Evolutionary conservation across 805 yeast genomes (phyloP).

Genomic region (Huiozyma sinensis): DNA sequence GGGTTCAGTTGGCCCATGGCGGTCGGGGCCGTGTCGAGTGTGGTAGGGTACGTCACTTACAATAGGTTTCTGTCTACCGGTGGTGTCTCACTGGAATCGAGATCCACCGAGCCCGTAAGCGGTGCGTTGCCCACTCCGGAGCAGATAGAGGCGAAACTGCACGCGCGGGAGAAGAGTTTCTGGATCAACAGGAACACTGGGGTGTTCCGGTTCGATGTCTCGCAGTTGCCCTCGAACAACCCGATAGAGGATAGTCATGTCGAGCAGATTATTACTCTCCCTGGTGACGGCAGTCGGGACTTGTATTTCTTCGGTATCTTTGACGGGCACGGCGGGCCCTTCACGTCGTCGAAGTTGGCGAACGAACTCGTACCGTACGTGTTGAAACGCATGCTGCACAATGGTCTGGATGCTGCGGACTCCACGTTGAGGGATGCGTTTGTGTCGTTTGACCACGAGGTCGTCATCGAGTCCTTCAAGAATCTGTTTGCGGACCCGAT

Average conservation of each 20-base stretch:
- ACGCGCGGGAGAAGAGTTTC: slow-evolving; percentile 71
- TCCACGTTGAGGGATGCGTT: slow-evolving; percentile 30
- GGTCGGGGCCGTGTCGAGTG: too few relatives aligned
- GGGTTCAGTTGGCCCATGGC: too few relatives aligned
- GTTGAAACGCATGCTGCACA: slow-evolving; percentile 38
- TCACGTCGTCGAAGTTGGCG: slow-evolving; percentile 76
- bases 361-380: slow-evolving; percentile 70
- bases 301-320: slow-evolving; percentile 93
- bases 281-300: slow-evolving; percentile 26
- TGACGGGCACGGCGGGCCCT: slow-evolving; percentile 97
- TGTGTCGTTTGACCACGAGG: slow-evolving; percentile 71
- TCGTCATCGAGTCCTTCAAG: slow-evolving; percentile 65
- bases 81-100: too few relatives aligned
- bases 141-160: slow-evolving; percentile 58
- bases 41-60: too few relatives aligned
- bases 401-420: slow-evolving; percentile 30
- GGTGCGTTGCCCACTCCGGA: slow-evolving; percentile 50
- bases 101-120: slow-evolving; percentile 3
- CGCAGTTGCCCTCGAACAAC: slow-evolving; percentile 82
- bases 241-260: slow-evolving; percentile 93
- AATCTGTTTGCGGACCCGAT: slow-evolving; percentile 57
- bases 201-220: slow-evolving; percentile 74
- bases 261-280: slow-evolving; percentile 68
- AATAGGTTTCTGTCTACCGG: too few relatives aligned
- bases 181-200: slow-evolving; percentile 78